Percentiles rank a stretch among this genome's conserved stretches.
Evolutionary conservation across 169 alveolate species (phyloP).

Genomic region (Cyclospora cayetanensis): DNA sequence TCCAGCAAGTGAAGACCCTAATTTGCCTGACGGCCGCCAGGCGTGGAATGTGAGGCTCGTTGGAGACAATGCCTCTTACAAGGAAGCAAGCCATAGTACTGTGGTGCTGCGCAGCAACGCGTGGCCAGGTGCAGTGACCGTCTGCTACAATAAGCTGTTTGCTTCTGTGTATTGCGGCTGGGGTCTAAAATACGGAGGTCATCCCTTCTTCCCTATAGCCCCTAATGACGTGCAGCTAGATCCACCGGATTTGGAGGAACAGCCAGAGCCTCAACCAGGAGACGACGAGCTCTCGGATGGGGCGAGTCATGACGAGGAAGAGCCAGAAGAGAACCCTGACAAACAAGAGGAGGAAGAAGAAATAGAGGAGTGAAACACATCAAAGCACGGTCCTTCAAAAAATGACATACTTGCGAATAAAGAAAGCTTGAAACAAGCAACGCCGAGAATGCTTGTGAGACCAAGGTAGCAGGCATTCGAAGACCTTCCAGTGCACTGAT

Average conservation of each 20-base stretch:
- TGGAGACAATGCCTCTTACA: conserved; percentile 44
- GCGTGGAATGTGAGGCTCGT: conserved; percentile 10
- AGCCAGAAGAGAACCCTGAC: not conserved
- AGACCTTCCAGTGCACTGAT: no score
- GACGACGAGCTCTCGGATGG: conserved; percentile 74
- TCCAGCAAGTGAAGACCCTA: conserved; percentile 2
- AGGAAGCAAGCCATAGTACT: conserved; percentile 76
- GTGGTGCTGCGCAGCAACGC: conserved; percentile 74
- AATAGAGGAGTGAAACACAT: not conserved
- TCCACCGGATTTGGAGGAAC: conserved; percentile 83
- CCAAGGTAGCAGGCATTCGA: no score
- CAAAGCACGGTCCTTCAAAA: no score
- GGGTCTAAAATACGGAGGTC: conserved; percentile 80
- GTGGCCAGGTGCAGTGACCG: conserved; percentile 87
- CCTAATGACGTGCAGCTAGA: conserved; percentile 81
- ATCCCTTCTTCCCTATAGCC: conserved; percentile 82
- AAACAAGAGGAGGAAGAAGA: conserved; percentile 32
- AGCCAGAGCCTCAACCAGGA: conserved; percentile 87
- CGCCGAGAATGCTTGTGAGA: no score
- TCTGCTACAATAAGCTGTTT: conserved; percentile 75
- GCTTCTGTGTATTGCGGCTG: conserved; percentile 81
- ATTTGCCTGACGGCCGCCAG: conserved; percentile 6
- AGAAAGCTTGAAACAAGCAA: no score
- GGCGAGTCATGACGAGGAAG: conserved; percentile 57
- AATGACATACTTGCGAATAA: no score